phyloP scores from a whole-genome alignment of 2,329 filamentous ascomycete genomes.

The Cladosporium sp. region DNA sequence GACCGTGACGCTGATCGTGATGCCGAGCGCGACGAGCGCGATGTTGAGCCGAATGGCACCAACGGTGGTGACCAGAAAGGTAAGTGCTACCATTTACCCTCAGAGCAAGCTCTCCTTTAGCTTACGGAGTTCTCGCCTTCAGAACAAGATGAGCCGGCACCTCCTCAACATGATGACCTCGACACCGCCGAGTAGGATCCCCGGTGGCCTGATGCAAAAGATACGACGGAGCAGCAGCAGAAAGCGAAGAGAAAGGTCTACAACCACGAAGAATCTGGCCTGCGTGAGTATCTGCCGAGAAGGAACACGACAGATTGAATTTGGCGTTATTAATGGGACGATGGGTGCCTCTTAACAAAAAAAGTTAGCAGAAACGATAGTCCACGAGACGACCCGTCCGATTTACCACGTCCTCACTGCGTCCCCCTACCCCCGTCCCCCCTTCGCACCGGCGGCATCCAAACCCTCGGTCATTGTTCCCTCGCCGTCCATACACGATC shows the following conservation, averaged over 20 bases:
- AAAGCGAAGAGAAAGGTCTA: neutral
- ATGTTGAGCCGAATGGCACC: slow-evolving; percentile 23
- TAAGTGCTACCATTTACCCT: slow-evolving; percentile 36
- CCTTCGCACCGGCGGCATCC: slow-evolving; percentile 4
- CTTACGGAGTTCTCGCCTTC: slow-evolving; percentile 23
- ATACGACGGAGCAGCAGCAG: neutral
- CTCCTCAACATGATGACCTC: slow-evolving; percentile 81
- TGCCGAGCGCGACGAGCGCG: slow-evolving; percentile 37
- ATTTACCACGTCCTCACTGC: slow-evolving; percentile 7
- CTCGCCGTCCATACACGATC: slow-evolving; percentile 7
- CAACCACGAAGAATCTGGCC: neutral
- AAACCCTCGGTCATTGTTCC: neutral
- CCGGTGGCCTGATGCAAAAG: neutral
- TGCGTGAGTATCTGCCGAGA: slow-evolving; percentile 8
- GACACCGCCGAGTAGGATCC: slow-evolving; percentile 75
- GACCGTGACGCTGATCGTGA: slow-evolving; percentile 61
- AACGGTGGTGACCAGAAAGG: slow-evolving; percentile 91
- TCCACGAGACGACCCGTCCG: slow-evolving; percentile 10
- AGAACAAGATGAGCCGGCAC: slow-evolving; percentile 64
- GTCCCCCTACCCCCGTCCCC: neutral
- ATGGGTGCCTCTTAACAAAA: slow-evolving; percentile 13
- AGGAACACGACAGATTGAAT: slow-evolving; percentile 4
- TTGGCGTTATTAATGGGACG: slow-evolving; percentile 13
- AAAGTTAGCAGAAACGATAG: slow-evolving; percentile 14
- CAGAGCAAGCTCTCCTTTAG: slow-evolving; percentile 11